phyloP scores from a whole-genome alignment of 805 yeast species.

The Saturnispora ahearnii region DNA sequence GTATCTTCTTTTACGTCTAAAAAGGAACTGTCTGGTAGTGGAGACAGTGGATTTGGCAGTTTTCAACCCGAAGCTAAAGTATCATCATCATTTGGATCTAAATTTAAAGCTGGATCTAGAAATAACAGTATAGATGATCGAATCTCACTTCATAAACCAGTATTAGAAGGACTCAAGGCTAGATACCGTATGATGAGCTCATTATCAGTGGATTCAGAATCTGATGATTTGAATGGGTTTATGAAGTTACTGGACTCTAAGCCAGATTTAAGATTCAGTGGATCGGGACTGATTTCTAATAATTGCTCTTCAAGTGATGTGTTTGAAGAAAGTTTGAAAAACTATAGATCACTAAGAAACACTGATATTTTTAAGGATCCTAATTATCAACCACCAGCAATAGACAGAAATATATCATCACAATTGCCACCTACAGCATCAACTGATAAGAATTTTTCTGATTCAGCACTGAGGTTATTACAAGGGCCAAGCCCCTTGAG shows the following conservation, averaged over 20 bases:
- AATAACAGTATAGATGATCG: conserved; percentile 23
- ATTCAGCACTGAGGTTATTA: conserved; percentile 4
- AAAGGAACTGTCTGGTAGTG: conserved; percentile 4
- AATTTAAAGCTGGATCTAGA: conserved; percentile 27
- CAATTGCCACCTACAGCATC: conserved; percentile 7
- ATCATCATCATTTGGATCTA: conserved; percentile 66
- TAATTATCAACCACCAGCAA: background rate
- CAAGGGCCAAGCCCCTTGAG: conserved; percentile 1
- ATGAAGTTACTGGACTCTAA: conserved; percentile 29
- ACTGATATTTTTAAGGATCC: conserved; percentile 6
- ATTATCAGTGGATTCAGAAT: conserved; percentile 21
- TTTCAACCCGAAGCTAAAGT: conserved; percentile 30
- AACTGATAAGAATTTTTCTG: conserved; percentile 3
- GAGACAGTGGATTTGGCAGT: conserved; percentile 4
- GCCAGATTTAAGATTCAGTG: conserved; percentile 28
- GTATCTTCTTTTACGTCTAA: conserved; percentile 27
- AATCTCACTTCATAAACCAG: conserved; percentile 15
- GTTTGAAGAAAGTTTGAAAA: conserved; percentile 22
- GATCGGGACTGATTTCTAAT: conserved; percentile 7
- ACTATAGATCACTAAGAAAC: conserved; percentile 21
- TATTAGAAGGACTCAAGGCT: conserved; percentile 20
- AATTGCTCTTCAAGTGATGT: conserved; percentile 20
- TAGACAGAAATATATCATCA: background rate
- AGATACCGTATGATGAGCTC: conserved; percentile 19
- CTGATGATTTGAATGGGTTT: conserved; percentile 29